phyloP scores from a whole-genome alignment of 1,284 basidiomycete genomes.

The Abortiporus biennis region DNA sequence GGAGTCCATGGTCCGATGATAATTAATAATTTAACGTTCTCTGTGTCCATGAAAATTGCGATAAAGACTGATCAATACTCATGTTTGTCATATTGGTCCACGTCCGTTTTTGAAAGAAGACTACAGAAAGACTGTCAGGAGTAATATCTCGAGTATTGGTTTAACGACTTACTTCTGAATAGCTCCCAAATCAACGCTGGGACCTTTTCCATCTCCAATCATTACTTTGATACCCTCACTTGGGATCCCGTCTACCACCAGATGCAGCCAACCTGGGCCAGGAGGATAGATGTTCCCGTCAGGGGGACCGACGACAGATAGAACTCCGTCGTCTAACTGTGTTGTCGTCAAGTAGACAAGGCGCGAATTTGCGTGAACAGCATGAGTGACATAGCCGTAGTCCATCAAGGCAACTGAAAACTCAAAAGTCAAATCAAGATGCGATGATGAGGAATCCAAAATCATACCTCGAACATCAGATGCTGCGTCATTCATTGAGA shows the following conservation, averaged over 20 bases:
- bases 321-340: conserved; percentile 28
- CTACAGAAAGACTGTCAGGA: too few relatives aligned
- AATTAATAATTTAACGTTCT: too few relatives aligned
- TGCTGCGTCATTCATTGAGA: conserved; percentile 36
- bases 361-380: conserved; percentile 75
- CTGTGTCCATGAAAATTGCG: too few relatives aligned
- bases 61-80: too few relatives aligned
- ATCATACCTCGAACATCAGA: conserved; percentile 29
- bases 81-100: too few relatives aligned
- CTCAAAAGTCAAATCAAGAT: conserved; percentile 1
- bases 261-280: conserved; percentile 74
- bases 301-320: conserved; percentile 55
- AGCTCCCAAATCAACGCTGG: conserved; percentile 49
- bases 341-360: conserved; percentile 54
- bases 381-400: conserved; percentile 72
- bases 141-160: too few relatives aligned
- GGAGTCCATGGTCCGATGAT: too few relatives aligned
- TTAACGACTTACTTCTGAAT: conserved; percentile 46
- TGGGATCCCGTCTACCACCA: conserved; percentile 66
- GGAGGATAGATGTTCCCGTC: conserved; percentile 66
- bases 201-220: conserved; percentile 60
- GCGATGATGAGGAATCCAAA: neutral
- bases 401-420: conserved; percentile 69
- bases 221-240: conserved; percentile 62
- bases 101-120: too few relatives aligned